Percentiles rank a stretch among this genome's conserved stretches.
These are phyloP conservation scores for Fomitopsis schrenkii DNA, from an alignment of 1,284 basidiomycete genomes.

Conservation along the genomic window DNA sequence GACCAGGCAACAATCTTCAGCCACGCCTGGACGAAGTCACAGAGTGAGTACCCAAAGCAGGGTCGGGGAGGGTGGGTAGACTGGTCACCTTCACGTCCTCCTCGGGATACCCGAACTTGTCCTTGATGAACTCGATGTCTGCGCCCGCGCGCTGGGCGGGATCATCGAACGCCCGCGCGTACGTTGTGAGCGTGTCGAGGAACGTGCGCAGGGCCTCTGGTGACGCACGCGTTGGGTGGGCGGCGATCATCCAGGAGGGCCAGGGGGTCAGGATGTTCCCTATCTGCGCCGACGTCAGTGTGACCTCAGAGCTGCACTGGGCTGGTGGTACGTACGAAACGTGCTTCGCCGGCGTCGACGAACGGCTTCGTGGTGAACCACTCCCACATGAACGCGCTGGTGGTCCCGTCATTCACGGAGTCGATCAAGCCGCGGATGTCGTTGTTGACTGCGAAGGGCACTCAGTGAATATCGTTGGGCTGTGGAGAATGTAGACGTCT, in stretches of 20 bases:
- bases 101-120: conserved; percentile 77
- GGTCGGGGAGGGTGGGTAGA: conserved; percentile 4
- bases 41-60: not conserved
- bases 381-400: conserved; percentile 91
- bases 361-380: conserved; percentile 98
- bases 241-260: conserved; percentile 95
- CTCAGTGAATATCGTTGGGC: no score
- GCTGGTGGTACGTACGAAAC: conserved; percentile 54
- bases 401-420: conserved; percentile 85
- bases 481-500: not conserved
- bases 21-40: conserved; percentile 57
- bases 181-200: conserved; percentile 57
- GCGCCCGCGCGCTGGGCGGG: conserved; percentile 50
- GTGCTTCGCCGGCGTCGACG: conserved; percentile 76
- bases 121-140: conserved; percentile 73
- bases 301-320: not conserved
- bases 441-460: conserved; percentile 66
- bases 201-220: conserved; percentile 54
- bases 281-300: conserved; percentile 45
- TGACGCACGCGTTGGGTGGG: conserved; percentile 64
- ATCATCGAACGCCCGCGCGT: conserved; percentile 70
- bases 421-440: conserved; percentile 86
- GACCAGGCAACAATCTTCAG: conserved; percentile 78
- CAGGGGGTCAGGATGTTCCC: conserved; percentile 90
- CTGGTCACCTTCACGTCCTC: conserved; percentile 66